Percentiles rank a stretch among this genome's conserved stretches.
These are phyloP conservation scores for Heliamphora pulchella DNA, from an alignment of 179 eudicot genomes.

Conservation along the genomic window DNA sequence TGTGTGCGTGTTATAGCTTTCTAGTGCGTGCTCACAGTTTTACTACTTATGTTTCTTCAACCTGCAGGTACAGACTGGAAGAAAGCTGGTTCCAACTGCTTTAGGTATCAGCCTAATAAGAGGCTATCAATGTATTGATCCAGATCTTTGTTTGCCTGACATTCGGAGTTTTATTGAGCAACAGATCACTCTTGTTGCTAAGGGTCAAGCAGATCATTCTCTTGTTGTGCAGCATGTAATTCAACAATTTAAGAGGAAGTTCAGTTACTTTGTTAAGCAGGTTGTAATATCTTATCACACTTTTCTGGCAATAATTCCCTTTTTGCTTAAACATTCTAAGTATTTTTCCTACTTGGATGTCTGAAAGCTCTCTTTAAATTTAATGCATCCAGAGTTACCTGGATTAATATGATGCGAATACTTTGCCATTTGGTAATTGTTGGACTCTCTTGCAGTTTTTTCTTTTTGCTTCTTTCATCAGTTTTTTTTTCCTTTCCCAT, in stretches of 20 bases:
- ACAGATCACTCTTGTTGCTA: slow-evolving; percentile 78
- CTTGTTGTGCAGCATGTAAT: slow-evolving; percentile 80
- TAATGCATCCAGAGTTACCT: neutral
- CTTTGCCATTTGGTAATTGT: neutral
- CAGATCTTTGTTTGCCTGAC: slow-evolving; percentile 94
- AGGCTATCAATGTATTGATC: slow-evolving; percentile 93
- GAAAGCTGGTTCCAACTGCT: slow-evolving; percentile 86
- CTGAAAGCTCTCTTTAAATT: neutral
- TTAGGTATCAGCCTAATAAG: slow-evolving; percentile 82
- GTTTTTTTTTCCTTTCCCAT: neutral
- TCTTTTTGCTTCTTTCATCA: too few relatives aligned
- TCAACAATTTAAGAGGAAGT: slow-evolving; percentile 82
- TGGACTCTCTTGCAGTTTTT: neutral
- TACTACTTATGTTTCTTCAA: neutral
- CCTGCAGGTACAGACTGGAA: slow-evolving; percentile 82
- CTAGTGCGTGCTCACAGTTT: neutral
- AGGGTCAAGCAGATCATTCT: slow-evolving; percentile 89
- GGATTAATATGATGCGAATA: neutral
- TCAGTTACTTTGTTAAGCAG: slow-evolving; percentile 79
- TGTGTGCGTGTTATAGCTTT: neutral
- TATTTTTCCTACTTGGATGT: neutral
- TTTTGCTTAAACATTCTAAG: neutral
- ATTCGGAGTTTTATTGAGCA: slow-evolving; percentile 95
- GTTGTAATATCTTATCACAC: slow-evolving; percentile 26
- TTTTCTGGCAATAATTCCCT: neutral